Evolutionary conservation across 768 basidiomycete species (phyloP).

Genomic region (Coprinopsis sp.): DNA sequence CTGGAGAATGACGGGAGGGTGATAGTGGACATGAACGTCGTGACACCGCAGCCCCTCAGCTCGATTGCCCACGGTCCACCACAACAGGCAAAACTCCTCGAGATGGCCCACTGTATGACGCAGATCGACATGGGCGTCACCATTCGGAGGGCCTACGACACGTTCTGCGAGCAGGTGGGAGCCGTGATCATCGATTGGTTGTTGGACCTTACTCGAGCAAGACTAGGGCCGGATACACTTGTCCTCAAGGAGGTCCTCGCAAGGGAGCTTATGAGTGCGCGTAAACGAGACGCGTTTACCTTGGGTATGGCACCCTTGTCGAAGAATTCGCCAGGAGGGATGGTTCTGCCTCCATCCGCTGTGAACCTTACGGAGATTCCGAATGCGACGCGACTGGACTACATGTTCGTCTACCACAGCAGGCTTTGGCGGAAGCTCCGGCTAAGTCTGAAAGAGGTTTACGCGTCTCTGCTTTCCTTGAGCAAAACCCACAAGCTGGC

Average conservation of each 20-base stretch:
- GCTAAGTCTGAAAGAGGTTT: slow-evolving; percentile 76
- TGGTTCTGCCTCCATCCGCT: slow-evolving; percentile 25
- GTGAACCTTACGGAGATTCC: slow-evolving; percentile 38
- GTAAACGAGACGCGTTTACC: slow-evolving; percentile 47
- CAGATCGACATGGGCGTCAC: slow-evolving; percentile 92
- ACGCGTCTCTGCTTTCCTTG: slow-evolving; percentile 67
- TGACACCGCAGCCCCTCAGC: slow-evolving; percentile 17
- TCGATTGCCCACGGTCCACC: slow-evolving; percentile 24
- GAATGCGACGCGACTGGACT: slow-evolving; percentile 63
- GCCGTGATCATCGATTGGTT: slow-evolving; percentile 85
- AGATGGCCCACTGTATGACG: slow-evolving; percentile 71
- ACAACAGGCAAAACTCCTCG: slow-evolving; percentile 45
- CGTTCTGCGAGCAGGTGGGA: slow-evolving; percentile 82
- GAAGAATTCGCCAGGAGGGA: slow-evolving; percentile 8
- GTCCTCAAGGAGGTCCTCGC: slow-evolving; percentile 71
- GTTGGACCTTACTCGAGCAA: slow-evolving; percentile 69
- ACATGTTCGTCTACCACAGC: slow-evolving; percentile 76
- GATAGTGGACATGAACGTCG: slow-evolving; percentile 67
- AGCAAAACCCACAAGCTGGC: slow-evolving; percentile 72
- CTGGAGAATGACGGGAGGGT: slow-evolving; percentile 81
- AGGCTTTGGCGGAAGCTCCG: slow-evolving; percentile 83
- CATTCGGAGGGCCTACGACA: slow-evolving; percentile 80
- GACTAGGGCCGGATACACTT: slow-evolving; percentile 61
- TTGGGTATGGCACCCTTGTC: slow-evolving; percentile 30
- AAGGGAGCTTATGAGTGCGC: slow-evolving; percentile 58